Base-by-base conservation (phyloP, 2,329 filamentous ascomycete species). In the Fusarium oligoseptatum region DNA sequence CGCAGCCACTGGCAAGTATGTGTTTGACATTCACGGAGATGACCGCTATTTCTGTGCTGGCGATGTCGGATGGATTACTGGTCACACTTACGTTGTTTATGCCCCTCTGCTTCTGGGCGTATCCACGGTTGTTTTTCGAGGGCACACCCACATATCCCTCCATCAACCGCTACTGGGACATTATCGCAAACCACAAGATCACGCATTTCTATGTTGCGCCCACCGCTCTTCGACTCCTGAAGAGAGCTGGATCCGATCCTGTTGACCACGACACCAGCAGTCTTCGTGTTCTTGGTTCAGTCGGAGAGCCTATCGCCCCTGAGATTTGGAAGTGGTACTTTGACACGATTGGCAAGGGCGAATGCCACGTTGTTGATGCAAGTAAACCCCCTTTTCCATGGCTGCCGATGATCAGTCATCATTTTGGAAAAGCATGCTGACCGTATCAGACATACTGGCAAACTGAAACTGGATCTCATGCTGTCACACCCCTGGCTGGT, bases 241-340 rank as follows among this genome's bases (percentile, higher is more conserved):
- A 98, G 90, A 93, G 95, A 77, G 95, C 95, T 39, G 95, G 95
- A 66, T 91, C 97, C 80, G 89, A 97, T 78, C 94, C 95, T 79
- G 93, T 94, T 84, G 39, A 68, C 2, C 90, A 93, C 80, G 86
- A 94, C 79, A 95, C 98, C 92, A 91, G 93, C 83, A 90, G 93
- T 77, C 88, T 98, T 67, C 90, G 95, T 80, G 92, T 98, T 9
- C 87, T 98, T 29, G 95, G 95, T 61, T 97, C 95, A 10, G 95
- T 98, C 58, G 95, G 95, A 74, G 95, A 98, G 85, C 95, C 95
- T 20, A 98, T 98, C 78, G 95, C 95, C n/a, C 94, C 95, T 14
- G 95, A 98, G 83, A 93, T 98, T 60, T 98, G 95, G 95, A 98
- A 97, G 85, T 98, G 95, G 95, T 98, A 98, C 85, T 94, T 94